These are phyloP conservation scores for Clonostachys chloroleuca DNA, from an alignment of 2,329 filamentous ascomycete genomes.

Conservation along the genomic window DNA sequence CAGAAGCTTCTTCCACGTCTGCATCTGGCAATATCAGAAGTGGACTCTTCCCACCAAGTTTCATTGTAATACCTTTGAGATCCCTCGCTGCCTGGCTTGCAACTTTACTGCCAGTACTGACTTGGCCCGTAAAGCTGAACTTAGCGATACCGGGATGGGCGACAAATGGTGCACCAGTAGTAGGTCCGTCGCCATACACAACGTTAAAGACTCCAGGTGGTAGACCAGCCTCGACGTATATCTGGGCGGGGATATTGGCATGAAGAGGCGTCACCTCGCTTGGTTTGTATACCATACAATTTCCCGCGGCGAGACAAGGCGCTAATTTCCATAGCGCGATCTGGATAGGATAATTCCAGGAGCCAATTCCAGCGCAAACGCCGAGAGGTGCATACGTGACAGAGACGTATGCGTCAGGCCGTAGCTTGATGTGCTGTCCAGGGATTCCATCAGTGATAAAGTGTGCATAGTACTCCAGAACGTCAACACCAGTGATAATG, in stretches of 20 bases:
- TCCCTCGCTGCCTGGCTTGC: constrained; percentile 68
- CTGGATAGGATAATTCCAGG: constrained; percentile 91
- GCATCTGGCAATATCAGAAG: constrained; percentile 77
- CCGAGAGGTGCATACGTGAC: constrained; percentile 78
- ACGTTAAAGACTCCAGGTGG: constrained; percentile 85
- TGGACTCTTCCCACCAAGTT: constrained; percentile 84
- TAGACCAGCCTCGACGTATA: constrained; percentile 75
- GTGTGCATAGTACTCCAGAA: constrained; percentile 82
- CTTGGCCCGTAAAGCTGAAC: constrained; percentile 87
- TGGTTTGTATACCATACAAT: constrained; percentile 89
- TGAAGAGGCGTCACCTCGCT: constrained; percentile 87
- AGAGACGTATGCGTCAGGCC: constrained; percentile 76
- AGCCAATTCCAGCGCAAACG: constrained; percentile 82
- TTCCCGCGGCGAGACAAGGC: constrained; percentile 79
- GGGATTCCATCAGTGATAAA: constrained; percentile 75
- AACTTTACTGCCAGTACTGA: constrained; percentile 78
- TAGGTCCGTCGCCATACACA: constrained; percentile 71
- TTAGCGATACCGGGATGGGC: constrained; percentile 71
- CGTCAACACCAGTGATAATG: constrained; percentile 76
- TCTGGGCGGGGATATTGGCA: constrained; percentile 66
- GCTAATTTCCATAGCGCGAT: constrained; percentile 89
- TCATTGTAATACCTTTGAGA: constrained; percentile 92
- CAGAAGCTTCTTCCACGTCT: constrained; percentile 73
- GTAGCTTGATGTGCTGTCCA: constrained; percentile 71
- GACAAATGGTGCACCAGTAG: constrained; percentile 69